Percentiles rank a stretch among this genome's conserved stretches.
Conservation (phyloP, 768 basidiomycete genomes). For the Coprinopsis marcescibilis region DNA sequence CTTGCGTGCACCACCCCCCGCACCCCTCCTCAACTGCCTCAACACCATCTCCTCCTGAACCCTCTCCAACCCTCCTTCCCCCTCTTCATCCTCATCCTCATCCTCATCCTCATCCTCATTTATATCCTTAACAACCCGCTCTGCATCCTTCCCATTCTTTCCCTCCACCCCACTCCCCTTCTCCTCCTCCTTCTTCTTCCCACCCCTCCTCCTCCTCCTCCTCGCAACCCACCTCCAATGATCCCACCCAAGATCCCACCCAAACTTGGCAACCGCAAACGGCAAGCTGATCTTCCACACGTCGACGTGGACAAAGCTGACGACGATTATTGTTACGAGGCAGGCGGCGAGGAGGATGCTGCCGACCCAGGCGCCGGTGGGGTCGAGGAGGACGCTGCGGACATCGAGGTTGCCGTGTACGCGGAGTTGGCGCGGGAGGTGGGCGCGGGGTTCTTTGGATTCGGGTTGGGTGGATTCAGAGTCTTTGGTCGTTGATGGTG, state of each 20-base stretch:
- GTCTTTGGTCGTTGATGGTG: too few species aligned
- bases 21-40: not conserved
- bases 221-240: conserved; percentile 30
- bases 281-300: conserved; percentile 85
- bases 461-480: too few species aligned
- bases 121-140: conserved; percentile 51
- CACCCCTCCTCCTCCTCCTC: not conserved
- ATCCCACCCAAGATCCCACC: conserved; percentile 61
- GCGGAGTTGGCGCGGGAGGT: conserved; percentile 45
- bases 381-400: conserved; percentile 65
- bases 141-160: conserved; percentile 65
- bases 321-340: conserved; percentile 65
- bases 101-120: not conserved
- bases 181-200: not conserved
- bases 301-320: conserved; percentile 69
- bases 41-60: not conserved
- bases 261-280: conserved; percentile 66
- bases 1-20: not conserved
- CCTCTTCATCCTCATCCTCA: not conserved
- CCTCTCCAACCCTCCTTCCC: not conserved
- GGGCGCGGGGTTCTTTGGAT: too few species aligned
- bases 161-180: conserved; percentile 51
- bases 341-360: conserved; percentile 58
- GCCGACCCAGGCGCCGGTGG: conserved; percentile 68
- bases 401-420: conserved; percentile 37